Conservation (phyloP, 1,284 basidiomycete species). For the Phenoliferia sp. region DNA sequence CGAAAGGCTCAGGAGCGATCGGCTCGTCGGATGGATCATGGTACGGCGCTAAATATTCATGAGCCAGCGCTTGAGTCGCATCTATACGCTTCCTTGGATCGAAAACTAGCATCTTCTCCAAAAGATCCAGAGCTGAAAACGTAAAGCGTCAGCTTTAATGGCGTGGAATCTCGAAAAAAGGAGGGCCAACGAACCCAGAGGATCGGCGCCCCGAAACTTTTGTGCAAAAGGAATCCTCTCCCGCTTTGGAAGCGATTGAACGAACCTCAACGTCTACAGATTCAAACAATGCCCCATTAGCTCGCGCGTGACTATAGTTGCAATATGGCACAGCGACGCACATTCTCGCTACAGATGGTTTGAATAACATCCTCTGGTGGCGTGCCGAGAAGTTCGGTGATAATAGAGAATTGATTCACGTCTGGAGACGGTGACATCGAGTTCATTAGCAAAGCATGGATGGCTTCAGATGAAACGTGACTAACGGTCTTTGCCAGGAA, state of each 20-base stretch:
- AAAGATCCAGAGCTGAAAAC: slow-evolving; percentile 74
- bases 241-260: slow-evolving; percentile 93
- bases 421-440: slow-evolving; percentile 60
- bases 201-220: slow-evolving; percentile 86
- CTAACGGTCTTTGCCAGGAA: slow-evolving; percentile 91
- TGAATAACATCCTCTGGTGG: slow-evolving; percentile 99
- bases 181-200: slow-evolving; percentile 54
- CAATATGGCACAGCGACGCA: slow-evolving; percentile 45
- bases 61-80: slow-evolving; percentile 81
- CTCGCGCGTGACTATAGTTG: too few relatives aligned
- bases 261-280: slow-evolving; percentile 97
- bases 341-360: slow-evolving; percentile 97
- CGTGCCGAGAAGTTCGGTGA: slow-evolving; percentile 95
- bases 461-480: slow-evolving; percentile 20
- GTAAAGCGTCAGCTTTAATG: neutral
- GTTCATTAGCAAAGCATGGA: too few relatives aligned
- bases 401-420: slow-evolving; percentile 99
- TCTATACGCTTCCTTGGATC: slow-evolving; percentile 96
- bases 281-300: too few relatives aligned
- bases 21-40: slow-evolving; percentile 99
- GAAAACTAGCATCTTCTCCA: slow-evolving; percentile 99
- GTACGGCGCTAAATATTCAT: slow-evolving; percentile 95
- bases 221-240: slow-evolving; percentile 91
- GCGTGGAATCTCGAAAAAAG: neutral
- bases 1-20: slow-evolving; percentile 87